These are phyloP conservation scores for Capsicum pubescens DNA, from an alignment of 257 asterid genomes.

Conservation along the genomic window DNA sequence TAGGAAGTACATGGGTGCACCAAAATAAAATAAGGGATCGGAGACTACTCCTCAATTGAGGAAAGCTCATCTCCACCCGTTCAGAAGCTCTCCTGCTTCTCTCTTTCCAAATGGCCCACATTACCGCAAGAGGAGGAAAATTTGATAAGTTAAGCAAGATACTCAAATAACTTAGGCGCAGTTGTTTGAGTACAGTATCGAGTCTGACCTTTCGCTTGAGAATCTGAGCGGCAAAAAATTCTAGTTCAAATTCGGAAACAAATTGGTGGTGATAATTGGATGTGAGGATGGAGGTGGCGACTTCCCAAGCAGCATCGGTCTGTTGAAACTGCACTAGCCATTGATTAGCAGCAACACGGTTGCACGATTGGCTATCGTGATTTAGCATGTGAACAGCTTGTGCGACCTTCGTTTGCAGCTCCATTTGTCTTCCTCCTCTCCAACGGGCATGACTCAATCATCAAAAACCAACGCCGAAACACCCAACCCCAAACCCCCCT, in stretches of 20 bases:
- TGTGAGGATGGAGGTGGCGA: constrained; percentile 82
- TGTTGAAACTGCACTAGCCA: constrained; percentile 95
- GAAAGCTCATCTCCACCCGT: no score
- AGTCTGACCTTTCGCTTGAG: constrained; percentile 77
- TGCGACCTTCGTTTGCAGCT: constrained; percentile 74
- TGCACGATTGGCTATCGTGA: constrained; percentile 83
- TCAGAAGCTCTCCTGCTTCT: no score
- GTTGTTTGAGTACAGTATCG: background rate
- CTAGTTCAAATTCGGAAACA: constrained; percentile 61
- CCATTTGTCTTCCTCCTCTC: constrained; percentile 45
- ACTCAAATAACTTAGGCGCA: background rate
- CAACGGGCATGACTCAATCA: constrained; percentile 34
- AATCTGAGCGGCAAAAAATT: constrained; percentile 93
- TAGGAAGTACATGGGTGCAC: no score
- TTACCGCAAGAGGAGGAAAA: no score
- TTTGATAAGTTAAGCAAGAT: background rate
- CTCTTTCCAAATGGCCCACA: no score
- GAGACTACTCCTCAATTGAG: no score
- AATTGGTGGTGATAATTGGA: constrained; percentile 53
- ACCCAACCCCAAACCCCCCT: constrained; percentile 20
- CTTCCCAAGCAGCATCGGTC: constrained; percentile 81
- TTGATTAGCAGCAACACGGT: constrained; percentile 92
- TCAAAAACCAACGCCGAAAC: constrained; percentile 28
- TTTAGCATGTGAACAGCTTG: constrained; percentile 88
- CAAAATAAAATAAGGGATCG: no score